Evolutionary conservation across 345 rosid genomes (phyloP).

Genomic region (Gossypium stocksii): DNA sequence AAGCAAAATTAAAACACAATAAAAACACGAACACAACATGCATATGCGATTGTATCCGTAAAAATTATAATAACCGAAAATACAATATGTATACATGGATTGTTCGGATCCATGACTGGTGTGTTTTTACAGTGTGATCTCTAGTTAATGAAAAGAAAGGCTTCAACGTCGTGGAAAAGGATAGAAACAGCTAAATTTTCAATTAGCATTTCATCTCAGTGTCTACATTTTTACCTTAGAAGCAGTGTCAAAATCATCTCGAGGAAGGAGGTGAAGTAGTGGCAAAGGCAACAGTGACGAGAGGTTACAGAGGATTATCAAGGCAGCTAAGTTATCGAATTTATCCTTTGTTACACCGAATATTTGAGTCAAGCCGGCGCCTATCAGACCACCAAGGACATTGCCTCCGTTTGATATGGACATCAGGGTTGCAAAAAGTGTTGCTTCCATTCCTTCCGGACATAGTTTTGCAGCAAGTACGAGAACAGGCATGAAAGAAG

Average conservation of each 20-base stretch:
- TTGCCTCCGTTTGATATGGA: constrained; percentile 92
- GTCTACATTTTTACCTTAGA: constrained; percentile 40
- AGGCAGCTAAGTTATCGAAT: constrained; percentile 54
- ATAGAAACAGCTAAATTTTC: constrained; percentile 8
- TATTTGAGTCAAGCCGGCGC: constrained; percentile 75
- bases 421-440: constrained; percentile 93
- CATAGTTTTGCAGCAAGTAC: constrained; percentile 87
- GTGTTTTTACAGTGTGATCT: not conserved
- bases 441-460: constrained; percentile 99
- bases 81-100: not conserved
- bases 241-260: constrained; percentile 37
- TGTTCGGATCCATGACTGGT: not conserved
- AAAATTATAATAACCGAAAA: no score
- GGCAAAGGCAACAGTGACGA: constrained; percentile 93
- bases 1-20: not conserved
- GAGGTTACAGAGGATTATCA: constrained; percentile 85
- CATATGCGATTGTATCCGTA: not conserved
- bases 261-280: constrained; percentile 74
- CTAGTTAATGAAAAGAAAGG: not conserved
- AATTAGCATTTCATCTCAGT: constrained; percentile 74
- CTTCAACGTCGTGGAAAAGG: not conserved
- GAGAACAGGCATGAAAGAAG: constrained; percentile 95
- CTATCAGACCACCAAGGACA: constrained; percentile 82
- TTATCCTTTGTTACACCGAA: constrained; percentile 81
- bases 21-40: not conserved